Conservation (phyloP, 768 basidiomycete genomes). For the Epithele typhae region DNA sequence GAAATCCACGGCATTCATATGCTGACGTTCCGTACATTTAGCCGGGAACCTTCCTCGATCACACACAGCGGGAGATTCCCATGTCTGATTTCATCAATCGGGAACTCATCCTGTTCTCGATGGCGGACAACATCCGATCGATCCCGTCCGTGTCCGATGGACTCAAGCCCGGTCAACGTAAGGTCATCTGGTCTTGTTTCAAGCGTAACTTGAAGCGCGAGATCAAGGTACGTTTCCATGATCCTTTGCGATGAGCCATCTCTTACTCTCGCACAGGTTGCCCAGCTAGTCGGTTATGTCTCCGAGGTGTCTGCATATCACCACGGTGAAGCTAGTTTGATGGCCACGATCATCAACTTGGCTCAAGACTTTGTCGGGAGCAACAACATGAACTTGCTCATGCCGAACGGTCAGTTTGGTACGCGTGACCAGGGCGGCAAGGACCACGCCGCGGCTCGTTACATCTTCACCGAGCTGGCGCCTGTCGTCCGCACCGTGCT, state of each 20-base stretch:
- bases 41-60: constrained; percentile 94
- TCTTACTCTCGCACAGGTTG: constrained; percentile 48
- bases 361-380: constrained; percentile 94
- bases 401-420: constrained; percentile 93
- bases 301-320: constrained; percentile 94
- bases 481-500: constrained; percentile 73
- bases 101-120: constrained; percentile 96
- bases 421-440: constrained; percentile 92
- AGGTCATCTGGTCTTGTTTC: constrained; percentile 95
- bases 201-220: constrained; percentile 90
- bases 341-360: constrained; percentile 85
- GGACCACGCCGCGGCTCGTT: constrained; percentile 94
- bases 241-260: too few relatives aligned
- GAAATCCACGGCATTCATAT: neutral
- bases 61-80: constrained; percentile 79
- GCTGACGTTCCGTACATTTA: constrained; percentile 25
- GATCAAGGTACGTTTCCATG: constrained; percentile 59
- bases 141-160: constrained; percentile 94
- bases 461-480: constrained; percentile 84
- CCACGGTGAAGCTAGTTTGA: constrained; percentile 89
- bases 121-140: constrained; percentile 98
- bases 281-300: constrained; percentile 94
- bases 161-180: constrained; percentile 95
- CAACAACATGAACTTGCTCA: constrained; percentile 88
- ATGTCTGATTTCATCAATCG: constrained; percentile 96